Conservation (phyloP, 169 alveolate species). For the Eimeria sp. region DNA sequence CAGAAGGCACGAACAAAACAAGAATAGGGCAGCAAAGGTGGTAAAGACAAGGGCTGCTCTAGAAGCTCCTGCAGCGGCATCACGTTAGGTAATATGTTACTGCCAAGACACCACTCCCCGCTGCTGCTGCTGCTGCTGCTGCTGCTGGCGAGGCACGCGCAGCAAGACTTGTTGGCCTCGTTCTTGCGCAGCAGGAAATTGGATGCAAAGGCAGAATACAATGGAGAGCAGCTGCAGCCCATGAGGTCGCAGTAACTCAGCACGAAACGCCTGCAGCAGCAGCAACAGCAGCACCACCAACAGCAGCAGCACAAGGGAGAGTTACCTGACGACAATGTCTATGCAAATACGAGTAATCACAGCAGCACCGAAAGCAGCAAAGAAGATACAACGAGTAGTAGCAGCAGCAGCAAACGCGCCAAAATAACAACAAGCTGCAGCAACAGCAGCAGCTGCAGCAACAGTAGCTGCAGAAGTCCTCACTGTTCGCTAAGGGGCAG, state of each 20-base stretch:
- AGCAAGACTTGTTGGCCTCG: not conserved
- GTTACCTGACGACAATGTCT: too few relatives aligned
- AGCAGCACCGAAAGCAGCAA: too few relatives aligned
- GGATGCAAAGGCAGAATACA: not conserved
- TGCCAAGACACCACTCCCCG: conserved; percentile 17
- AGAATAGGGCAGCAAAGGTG: conserved; percentile 13
- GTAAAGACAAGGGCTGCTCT: conserved; percentile 25
- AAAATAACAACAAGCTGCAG: not conserved
- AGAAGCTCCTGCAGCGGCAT: conserved; percentile 44
- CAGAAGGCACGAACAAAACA: not conserved
- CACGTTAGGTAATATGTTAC: conserved; percentile 23
- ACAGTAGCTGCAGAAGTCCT: not conserved
- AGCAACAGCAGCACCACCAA: too few relatives aligned
- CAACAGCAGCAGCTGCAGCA: not conserved
- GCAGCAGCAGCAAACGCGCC: too few relatives aligned
- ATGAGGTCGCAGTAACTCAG: too few relatives aligned
- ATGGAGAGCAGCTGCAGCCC: not conserved
- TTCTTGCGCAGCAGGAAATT: conserved; percentile 14
- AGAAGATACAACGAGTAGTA: too few relatives aligned
- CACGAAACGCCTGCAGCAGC: too few relatives aligned
- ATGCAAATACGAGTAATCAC: too few relatives aligned
- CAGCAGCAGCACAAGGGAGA: too few relatives aligned
- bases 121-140: conserved; percentile 36
- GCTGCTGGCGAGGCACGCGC: not conserved
- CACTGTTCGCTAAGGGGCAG: not conserved